Evolutionary conservation across 1,284 basidiomycete species (phyloP).

Genomic region (Ganoderma lingzhi): DNA sequence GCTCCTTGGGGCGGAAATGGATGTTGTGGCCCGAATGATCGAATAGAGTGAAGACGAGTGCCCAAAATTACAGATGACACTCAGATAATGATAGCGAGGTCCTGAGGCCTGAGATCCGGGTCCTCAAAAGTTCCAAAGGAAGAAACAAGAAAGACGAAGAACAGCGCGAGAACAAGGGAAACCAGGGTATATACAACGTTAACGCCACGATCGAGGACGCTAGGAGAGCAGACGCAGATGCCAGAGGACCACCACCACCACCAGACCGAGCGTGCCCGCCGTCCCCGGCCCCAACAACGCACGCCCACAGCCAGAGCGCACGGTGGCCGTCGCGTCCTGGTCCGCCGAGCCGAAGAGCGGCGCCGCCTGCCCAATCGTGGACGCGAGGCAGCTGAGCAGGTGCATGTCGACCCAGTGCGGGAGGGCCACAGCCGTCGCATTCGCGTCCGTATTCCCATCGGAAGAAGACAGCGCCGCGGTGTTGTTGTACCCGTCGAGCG

Average conservation of each 20-base stretch:
- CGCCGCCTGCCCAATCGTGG: constrained; percentile 59
- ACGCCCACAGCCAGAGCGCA: not conserved
- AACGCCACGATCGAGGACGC: no score
- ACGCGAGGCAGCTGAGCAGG: constrained; percentile 58
- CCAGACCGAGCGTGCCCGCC: not conserved
- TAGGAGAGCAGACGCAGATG: not conserved
- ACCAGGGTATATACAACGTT: not conserved
- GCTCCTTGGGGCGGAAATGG: not conserved
- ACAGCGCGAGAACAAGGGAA: not conserved
- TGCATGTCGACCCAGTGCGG: constrained; percentile 53
- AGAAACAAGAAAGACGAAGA: not conserved
- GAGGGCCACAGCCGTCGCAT: constrained; percentile 55
- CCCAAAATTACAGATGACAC: not conserved
- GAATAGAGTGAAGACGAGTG: not conserved
- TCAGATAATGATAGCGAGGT: not conserved
- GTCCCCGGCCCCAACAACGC: not conserved
- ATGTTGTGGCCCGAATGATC: not conserved
- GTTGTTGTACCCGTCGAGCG: constrained; percentile 73
- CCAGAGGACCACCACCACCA: not conserved
- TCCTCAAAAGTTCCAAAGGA: not conserved
- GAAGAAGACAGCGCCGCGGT: constrained; percentile 49
- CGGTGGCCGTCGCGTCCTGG: not conserved
- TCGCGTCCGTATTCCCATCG: constrained; percentile 45
- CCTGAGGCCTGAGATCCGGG: not conserved
- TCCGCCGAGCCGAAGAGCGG: constrained; percentile 47